A percentile compares a stretch with the other conserved stretches of the same genome.
Conservation (phyloP, 176 grass and related monocot genomes). For the Carex pumila region DNA sequence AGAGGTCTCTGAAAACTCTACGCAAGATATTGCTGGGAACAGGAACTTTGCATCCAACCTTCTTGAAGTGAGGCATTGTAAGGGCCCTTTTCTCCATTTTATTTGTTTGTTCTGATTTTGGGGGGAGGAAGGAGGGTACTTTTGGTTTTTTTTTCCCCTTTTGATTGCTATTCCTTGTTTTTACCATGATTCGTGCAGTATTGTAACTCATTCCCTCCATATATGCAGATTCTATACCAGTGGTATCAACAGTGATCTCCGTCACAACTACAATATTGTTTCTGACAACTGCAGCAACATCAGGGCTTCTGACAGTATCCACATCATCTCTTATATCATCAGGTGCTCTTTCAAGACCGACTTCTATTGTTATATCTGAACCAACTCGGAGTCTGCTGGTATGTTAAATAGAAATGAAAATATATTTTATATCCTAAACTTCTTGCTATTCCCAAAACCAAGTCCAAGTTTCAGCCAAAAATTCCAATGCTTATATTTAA, state of each 20-base stretch:
- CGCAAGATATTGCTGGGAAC: slow-evolving; percentile 76
- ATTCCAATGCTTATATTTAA: slow-evolving; percentile 1
- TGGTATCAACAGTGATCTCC: slow-evolving; percentile 51
- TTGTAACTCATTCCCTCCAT: neutral
- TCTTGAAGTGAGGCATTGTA: slow-evolving; percentile 93
- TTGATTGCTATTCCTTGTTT: neutral
- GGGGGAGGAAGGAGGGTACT: neutral
- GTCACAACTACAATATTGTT: slow-evolving; percentile 37
- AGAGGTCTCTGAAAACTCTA: slow-evolving; percentile 59
- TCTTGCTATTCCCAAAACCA: neutral
- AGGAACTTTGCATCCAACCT: slow-evolving; percentile 60
- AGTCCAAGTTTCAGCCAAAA: neutral
- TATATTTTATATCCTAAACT: neutral
- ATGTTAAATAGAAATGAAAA: neutral
- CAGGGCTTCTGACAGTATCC: slow-evolving; percentile 56
- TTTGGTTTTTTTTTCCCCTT: neutral
- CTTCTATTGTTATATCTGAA: slow-evolving; percentile 55
- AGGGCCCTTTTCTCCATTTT: slow-evolving; percentile 7
- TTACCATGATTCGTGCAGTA: neutral
- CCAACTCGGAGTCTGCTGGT: slow-evolving; percentile 85
- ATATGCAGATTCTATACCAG: slow-evolving; percentile 59
- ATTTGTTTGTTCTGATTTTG: neutral
- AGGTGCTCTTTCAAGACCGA: slow-evolving; percentile 59
- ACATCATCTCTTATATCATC: slow-evolving; percentile 65
- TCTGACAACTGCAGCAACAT: slow-evolving; percentile 29